These are phyloP conservation scores for Trichocomaceae sp. DNA, from an alignment of 2,329 filamentous ascomycete species.

Conservation along the genomic window DNA sequence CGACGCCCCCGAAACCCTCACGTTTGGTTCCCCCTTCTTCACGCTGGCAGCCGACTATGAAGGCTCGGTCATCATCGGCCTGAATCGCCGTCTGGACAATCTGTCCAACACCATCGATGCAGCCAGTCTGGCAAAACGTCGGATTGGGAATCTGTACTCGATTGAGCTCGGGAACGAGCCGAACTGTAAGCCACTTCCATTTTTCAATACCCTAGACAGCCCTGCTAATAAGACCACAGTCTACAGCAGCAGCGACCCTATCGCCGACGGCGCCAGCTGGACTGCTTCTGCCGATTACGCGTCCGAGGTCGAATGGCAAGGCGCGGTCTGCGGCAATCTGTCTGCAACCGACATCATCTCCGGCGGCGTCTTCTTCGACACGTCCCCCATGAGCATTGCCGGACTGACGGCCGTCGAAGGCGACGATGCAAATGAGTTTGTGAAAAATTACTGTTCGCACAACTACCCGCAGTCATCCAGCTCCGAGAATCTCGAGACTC, in stretches of 20 bases:
- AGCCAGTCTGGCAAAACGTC: constrained; percentile 39
- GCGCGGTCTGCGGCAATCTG: constrained; percentile 25
- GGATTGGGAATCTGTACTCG: constrained; percentile 47
- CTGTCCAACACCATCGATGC: constrained; percentile 50
- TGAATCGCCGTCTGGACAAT: constrained; percentile 50
- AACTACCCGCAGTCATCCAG: constrained; percentile 41
- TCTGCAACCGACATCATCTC: constrained; percentile 23
- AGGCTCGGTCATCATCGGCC: constrained; percentile 46
- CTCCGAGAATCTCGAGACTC: constrained; percentile 34
- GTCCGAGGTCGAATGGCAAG: constrained; percentile 30
- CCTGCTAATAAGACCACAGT: constrained; percentile 17
- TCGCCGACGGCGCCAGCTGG: constrained; percentile 23
- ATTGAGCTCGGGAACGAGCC: constrained; percentile 55
- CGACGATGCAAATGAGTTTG: constrained; percentile 31
- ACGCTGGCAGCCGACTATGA: constrained; percentile 44
- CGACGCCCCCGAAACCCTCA: constrained; percentile 46
- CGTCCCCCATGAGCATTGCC: constrained; percentile 30
- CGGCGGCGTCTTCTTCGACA: constrained; percentile 34
- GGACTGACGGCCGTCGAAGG: constrained; percentile 34
- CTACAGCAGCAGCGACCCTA: constrained; percentile 22
- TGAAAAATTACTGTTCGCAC: constrained; percentile 42
- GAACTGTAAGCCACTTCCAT: constrained; percentile 38
- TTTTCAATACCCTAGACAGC: no score
- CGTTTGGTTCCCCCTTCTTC: constrained; percentile 50
- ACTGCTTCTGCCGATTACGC: constrained; percentile 27